Percentiles rank a stretch among this genome's conserved stretches.
Conservation (phyloP, 208 protist species). For the Angomonas ambiguus region DNA sequence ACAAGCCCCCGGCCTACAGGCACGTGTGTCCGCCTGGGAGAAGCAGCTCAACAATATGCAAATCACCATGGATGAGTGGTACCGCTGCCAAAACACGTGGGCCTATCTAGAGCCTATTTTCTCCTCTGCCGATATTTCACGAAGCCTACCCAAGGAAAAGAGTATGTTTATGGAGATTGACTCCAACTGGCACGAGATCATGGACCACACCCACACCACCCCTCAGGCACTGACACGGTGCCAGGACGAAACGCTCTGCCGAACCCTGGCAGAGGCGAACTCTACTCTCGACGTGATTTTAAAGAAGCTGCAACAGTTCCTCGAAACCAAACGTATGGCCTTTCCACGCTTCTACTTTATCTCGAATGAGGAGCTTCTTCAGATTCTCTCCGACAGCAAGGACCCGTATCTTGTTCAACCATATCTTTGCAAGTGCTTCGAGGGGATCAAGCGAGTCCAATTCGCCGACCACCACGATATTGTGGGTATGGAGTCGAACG, state of each 20-base stretch:
- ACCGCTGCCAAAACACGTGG: slow-evolving; percentile 94
- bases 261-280: slow-evolving; percentile 89
- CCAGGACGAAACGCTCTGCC: slow-evolving; percentile 91
- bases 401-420: slow-evolving; percentile 94
- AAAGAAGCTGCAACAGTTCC: slow-evolving; percentile 96
- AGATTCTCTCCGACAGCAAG: slow-evolving; percentile 95
- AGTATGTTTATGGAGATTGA: slow-evolving; percentile 92
- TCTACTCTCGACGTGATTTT: slow-evolving; percentile 94
- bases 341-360: slow-evolving; percentile 98
- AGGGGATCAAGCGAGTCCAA: slow-evolving; percentile 92
- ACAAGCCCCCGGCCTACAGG: slow-evolving; percentile 86
- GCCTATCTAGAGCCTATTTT: slow-evolving; percentile 97
- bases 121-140: slow-evolving; percentile 93
- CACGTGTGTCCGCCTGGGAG: slow-evolving; percentile 90
- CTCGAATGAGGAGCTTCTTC: slow-evolving; percentile 93
- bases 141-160: slow-evolving; percentile 95
- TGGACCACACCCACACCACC: slow-evolving; percentile 84
- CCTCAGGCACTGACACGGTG: slow-evolving; percentile 86
- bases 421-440: slow-evolving; percentile 96
- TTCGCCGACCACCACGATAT: slow-evolving; percentile 91
- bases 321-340: slow-evolving; percentile 97
- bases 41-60: slow-evolving; percentile 91
- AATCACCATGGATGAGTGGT: slow-evolving; percentile 95
- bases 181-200: slow-evolving; percentile 90
- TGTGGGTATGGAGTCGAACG: slow-evolving; percentile 87